Base-by-base conservation (phyloP, 2,329 filamentous ascomycete species). In the Chaetomiaceae sp. region DNA sequence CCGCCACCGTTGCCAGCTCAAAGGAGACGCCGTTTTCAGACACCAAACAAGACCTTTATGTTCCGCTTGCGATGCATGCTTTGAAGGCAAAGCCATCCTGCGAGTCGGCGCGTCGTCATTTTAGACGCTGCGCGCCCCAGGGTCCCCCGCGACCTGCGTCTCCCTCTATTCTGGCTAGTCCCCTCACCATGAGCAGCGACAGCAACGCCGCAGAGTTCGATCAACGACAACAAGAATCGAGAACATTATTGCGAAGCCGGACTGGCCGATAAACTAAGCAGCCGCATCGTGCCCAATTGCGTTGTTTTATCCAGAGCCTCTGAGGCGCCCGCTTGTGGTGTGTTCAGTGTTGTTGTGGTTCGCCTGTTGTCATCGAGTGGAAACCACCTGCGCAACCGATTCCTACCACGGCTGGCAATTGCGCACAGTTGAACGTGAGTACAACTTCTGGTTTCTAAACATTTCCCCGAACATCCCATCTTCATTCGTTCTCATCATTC, bases 1-100 rank as follows among this genome's bases (percentile, higher is more conserved):
- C 14, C 36, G 6, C 30, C 30, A 35, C 18, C 22, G n/a, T 42
- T 37, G 24, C 34, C n/a, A 33, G 22, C 29, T 49, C 50, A 56
- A 56, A 55, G 51, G 44, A 42, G 10, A 38, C 43, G 50, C 56
- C 56, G 56, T 54, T 57, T 58, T 56, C 54, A 51, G 49, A 27
- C 29, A 47, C n/a, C 18, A 44, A 47, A 57, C 54, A 56, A 58
- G 45, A 34, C 30, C 54, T 47, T 58, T 32, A 54, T 46, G 54
- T 52, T 52, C 51, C 38, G 51, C 43, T 53, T 51, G 49, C 48
- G 51, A 53, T 54, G 50, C 45, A 41, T 39, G 27, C 29, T 15
- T 14, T 15, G 34, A 44, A 30, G 18, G 30, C 42, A 49, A 42
- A 42, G 38, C 44, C 42, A 27, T 33, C 33, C 35, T 38, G 44